These are phyloP conservation scores for Taphrina flavorubra DNA, from an alignment of 1,139 yeast species.

Conservation along the genomic window DNA sequence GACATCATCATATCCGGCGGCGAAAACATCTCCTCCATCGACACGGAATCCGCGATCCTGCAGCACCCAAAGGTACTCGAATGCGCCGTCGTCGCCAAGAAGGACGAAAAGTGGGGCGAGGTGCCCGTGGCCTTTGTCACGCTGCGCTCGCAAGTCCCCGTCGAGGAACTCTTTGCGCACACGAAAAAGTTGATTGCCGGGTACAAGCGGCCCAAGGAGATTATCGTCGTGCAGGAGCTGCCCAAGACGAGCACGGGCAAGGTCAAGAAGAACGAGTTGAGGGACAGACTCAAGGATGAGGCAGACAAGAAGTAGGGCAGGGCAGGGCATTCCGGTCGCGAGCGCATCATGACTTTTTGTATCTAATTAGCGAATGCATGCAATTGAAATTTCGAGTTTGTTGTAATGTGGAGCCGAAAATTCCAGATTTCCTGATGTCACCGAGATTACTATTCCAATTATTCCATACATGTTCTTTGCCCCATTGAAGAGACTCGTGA, in stretches of 20 bases:
- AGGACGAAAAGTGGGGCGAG: constrained; percentile 53
- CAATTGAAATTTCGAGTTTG: not conserved
- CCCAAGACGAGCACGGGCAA: constrained; percentile 47
- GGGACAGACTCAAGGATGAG: constrained; percentile 15
- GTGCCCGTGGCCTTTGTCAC: constrained; percentile 52
- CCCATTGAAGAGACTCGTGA: not conserved
- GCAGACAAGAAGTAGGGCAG: not conserved
- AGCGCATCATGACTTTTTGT: not conserved
- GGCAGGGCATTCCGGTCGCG: not conserved
- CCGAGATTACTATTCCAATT: not conserved
- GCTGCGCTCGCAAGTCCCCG: constrained; percentile 12
- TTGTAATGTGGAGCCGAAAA: constrained; percentile 8
- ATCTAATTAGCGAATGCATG: not conserved
- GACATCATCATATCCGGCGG: constrained; percentile 83
- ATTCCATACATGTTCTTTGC: not conserved
- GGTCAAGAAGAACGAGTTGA: constrained; percentile 40
- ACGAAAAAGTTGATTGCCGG: constrained; percentile 44
- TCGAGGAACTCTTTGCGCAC: constrained; percentile 26
- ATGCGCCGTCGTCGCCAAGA: constrained; percentile 54
- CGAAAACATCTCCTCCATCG: constrained; percentile 79
- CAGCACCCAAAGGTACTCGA: constrained; percentile 54
- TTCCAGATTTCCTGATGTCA: constrained; percentile 14
- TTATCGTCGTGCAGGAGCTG: constrained; percentile 46
- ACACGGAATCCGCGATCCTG: constrained; percentile 68
- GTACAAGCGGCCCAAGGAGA: constrained; percentile 46